Base-by-base conservation (phyloP, 768 basidiomycete species). In the Lentinula raphanica region DNA sequence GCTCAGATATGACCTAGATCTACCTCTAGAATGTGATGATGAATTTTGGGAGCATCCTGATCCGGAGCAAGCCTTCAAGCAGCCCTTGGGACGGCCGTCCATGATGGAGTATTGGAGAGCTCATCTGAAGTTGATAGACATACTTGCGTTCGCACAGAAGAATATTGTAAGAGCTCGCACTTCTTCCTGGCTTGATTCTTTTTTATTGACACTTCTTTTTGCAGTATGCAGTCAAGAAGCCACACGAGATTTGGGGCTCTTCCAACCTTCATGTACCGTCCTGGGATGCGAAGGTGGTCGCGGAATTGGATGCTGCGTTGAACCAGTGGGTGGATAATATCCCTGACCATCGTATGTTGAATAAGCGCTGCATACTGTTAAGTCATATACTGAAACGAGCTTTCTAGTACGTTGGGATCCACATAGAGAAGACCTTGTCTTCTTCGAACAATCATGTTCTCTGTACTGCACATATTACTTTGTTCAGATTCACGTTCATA, bases 301-400 rank as follows among this genome's bases (percentile, higher is more conserved):
- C 29, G 6, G 46, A 57, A 28, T 36, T 86, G 12, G 84, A 86
- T 67, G 79, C 79, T 7, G 77, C 78, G 2, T 64, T 86, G 32
- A 85, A 83, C 58, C 71, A 76, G n/a, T 86, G 85, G 85, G 72
- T 80, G 1, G 79, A 83, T 49, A 65, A 73, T 6, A 73, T 85
- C 4, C 83, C 83, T 5, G 64, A 69, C 65, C 69, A 72, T 38
- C 49, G 70, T 72, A 27, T 8, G 64, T 58, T 64, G 71, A 19
- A 6, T 3, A 35, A 5, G 46, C 23, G 29, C 11, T 23, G 35
- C 39, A 4, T 3, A 4, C 8, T 23, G 21, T 17, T 40, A 61
- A 36, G 8, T 21, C 5, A 29, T 38, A 9, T 49, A 19, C 29
- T 27, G 27, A n/a, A 60, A 38, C 6, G 29, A 3, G 15, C 6